phyloP scores from a whole-genome alignment of 202 grass and related monocot genomes.

The Carex arenaria region DNA sequence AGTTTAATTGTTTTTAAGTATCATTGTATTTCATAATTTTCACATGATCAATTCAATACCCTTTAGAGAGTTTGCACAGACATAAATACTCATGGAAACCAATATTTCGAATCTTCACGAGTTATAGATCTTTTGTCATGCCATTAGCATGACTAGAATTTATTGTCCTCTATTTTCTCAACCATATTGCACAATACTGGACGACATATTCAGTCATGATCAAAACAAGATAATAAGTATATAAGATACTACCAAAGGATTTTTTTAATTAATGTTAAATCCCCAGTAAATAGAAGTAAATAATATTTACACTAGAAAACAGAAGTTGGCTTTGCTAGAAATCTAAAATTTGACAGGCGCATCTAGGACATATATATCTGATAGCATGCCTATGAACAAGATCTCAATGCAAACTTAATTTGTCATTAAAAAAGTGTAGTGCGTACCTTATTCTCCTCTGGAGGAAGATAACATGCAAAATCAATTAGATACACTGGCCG shows the following conservation, averaged over 20 bases:
- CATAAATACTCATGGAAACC: background rate
- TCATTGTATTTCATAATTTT: background rate
- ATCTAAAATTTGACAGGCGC: background rate
- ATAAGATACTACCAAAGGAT: background rate
- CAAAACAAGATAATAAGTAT: background rate
- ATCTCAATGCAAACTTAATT: background rate
- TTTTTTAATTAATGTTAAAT: background rate
- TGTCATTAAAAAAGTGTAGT: background rate
- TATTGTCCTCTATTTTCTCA: background rate
- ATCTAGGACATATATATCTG: too few relatives aligned
- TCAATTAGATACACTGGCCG: slow-evolving; percentile 94
- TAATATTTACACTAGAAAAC: background rate
- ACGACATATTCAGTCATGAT: background rate
- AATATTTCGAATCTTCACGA: background rate
- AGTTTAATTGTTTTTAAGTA: background rate
- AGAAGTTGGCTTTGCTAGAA: background rate
- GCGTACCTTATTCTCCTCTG: slow-evolving; percentile 87
- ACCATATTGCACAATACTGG: background rate
- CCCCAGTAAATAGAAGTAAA: background rate
- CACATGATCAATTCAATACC: background rate
- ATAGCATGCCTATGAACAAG: too few relatives aligned
- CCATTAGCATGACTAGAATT: background rate
- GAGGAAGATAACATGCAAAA: slow-evolving; percentile 83
- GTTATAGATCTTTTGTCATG: background rate
- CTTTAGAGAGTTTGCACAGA: background rate